phyloP scores from a whole-genome alignment of 805 yeast genomes.

The Saccharomycopsis javanensis region DNA sequence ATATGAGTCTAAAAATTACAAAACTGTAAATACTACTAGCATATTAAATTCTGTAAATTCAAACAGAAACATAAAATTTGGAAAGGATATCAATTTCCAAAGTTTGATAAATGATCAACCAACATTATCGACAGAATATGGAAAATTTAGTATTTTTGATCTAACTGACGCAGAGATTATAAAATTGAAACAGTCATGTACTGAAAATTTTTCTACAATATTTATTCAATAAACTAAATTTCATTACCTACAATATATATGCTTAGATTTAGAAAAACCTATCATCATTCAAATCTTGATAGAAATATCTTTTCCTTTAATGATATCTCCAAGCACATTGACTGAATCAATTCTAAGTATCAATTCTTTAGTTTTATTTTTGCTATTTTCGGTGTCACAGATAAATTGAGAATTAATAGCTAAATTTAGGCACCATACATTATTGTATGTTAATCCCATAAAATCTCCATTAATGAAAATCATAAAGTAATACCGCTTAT shows the following conservation, averaged over 20 bases:
- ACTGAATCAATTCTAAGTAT: conserved; percentile 23
- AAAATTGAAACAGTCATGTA: neutral
- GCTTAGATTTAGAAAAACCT: too few relatives aligned
- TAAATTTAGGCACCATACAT: conserved; percentile 15
- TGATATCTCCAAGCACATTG: conserved; percentile 21
- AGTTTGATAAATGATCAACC: neutral
- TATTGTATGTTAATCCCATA: conserved; percentile 22
- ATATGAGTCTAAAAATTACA: neutral
- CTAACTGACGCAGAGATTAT: neutral
- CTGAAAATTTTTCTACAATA: neutral
- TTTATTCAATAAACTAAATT: neutral
- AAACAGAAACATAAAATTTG: neutral
- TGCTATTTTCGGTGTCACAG: neutral
- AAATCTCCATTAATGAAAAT: conserved; percentile 26
- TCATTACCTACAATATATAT: neutral
- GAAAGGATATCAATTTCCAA: neutral
- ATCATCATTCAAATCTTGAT: conserved; percentile 2
- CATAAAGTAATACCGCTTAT: conserved; percentile 25
- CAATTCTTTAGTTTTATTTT: conserved; percentile 1
- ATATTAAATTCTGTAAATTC: neutral
- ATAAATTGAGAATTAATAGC: neutral
- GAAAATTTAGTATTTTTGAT: neutral
- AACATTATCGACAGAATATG: neutral
- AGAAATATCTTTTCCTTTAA: conserved; percentile 12
- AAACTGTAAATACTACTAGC: neutral